Conservation (phyloP, 179 eudicot genomes). For the Beta lomatogona region DNA sequence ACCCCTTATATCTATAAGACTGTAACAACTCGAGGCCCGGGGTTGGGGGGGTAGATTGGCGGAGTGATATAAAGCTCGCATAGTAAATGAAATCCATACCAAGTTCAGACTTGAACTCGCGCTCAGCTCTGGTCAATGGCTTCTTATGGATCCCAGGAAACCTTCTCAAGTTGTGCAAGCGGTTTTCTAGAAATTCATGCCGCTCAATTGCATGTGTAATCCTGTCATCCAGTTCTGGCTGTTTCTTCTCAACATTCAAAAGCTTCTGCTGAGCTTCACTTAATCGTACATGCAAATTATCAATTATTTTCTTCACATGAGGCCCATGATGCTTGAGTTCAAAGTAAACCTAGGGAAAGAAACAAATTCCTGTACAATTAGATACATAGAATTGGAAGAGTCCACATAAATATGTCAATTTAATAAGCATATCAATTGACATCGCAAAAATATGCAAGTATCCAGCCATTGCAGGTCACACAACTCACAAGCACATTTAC, state of each 20-base stretch:
- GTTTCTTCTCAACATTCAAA: constrained; percentile 60
- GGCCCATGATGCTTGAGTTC: constrained; percentile 94
- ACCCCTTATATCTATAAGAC: too few species aligned
- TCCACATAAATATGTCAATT: not conserved
- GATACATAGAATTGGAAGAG: constrained; percentile 1
- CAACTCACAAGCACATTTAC: not conserved
- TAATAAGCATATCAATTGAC: not conserved
- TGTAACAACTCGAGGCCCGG: too few species aligned
- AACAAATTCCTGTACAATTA: not conserved
- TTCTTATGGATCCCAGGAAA: constrained; percentile 73
- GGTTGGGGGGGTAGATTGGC: not conserved
- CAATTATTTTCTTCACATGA: constrained; percentile 69
- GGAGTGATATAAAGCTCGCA: not conserved
- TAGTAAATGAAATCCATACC: constrained; percentile 39
- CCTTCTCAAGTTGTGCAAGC: constrained; percentile 62
- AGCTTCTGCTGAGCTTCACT: constrained; percentile 64
- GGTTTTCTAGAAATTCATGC: constrained; percentile 67
- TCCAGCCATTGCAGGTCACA: not conserved
- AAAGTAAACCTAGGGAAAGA: constrained; percentile 55
- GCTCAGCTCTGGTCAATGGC: constrained; percentile 87
- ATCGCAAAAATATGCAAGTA: not conserved
- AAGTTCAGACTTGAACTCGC: constrained; percentile 77
- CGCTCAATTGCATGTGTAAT: constrained; percentile 45
- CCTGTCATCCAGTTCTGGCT: constrained; percentile 57
- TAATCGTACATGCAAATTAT: constrained; percentile 60